Base-by-base conservation (phyloP, 1,139 yeast species). In the Zhuliangozyma parablackwelliae region DNA sequence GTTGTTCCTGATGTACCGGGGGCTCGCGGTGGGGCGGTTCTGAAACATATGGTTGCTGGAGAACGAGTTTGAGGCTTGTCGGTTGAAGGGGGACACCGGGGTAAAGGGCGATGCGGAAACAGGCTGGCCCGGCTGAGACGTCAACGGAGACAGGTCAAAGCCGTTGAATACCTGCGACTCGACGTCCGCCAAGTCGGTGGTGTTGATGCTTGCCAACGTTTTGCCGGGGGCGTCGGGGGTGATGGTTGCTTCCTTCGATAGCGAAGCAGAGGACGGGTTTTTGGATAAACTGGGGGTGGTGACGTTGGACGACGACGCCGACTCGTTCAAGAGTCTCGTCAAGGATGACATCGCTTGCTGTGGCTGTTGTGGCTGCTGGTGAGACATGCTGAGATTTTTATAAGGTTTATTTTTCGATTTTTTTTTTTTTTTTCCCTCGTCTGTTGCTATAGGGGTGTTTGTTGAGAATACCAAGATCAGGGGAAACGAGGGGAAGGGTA, bases 1-100 rank as follows among this genome's bases (percentile, higher is more conserved):
- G 40, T 71, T 69, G 33, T 72, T 68, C 28, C 72, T 57, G 31
- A 61, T 63, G 34, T 67, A 59, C 31, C 75, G 57, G 5, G 76
- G 78, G 42, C 69, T 60, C 7, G 61, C 50, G 5, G 29, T 13
- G 11, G 30, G 39, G 31, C 43, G 41, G 26, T 44, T 39, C 29
- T 41, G 45, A 32, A 44, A 42, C 9, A 36, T 32, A 20, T 35
- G 40, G 21, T 45, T 45, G 31, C 35, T 40, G 26, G 42, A 39
- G 11, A 40, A 34, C 7, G 44, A 42, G 20, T 28, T 38, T 10
- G 46, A 33, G 11, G 38, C 36, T 34, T 43, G 46, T 30, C 49
- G 35, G 20, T 39, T 33, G 21, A 40, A 43, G 37, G 46, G 60
- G 40, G 57, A 46, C 10, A 48, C 41, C 7, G 57, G 53, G 12